Percentiles rank a stretch among this genome's conserved stretches.
These are phyloP conservation scores for Pseudogymnoascus sp. DNA, from an alignment of 2,329 filamentous ascomycete species.

Conservation along the genomic window DNA sequence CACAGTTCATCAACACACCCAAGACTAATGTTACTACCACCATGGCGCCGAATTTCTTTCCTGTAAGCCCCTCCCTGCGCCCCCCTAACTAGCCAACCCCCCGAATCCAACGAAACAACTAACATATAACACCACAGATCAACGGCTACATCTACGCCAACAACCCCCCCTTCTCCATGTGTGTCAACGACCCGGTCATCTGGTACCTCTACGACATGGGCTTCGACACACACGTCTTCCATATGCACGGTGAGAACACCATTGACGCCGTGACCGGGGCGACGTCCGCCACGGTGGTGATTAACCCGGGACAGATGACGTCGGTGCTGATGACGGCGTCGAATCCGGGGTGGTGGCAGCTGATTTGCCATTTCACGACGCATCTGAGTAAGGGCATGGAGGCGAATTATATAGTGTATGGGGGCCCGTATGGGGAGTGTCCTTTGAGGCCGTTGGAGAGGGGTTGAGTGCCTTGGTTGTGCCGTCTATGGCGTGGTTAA, in stretches of 20 bases:
- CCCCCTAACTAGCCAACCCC: background rate
- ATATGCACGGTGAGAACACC: conserved; percentile 26
- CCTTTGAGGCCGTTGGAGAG: background rate
- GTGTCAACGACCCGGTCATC: conserved; percentile 25
- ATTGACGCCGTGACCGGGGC: conserved; percentile 14
- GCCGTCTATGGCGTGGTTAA: too few relatives aligned
- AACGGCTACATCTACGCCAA: conserved; percentile 27
- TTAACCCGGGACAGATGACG: conserved; percentile 24
- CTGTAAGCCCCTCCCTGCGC: background rate
- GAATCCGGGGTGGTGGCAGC: conserved; percentile 14
- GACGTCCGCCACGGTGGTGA: conserved; percentile 7
- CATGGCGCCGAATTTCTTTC: background rate
- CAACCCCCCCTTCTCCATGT: conserved; percentile 26
- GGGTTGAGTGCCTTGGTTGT: too few relatives aligned
- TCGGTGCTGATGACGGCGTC: conserved; percentile 25
- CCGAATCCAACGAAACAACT: background rate
- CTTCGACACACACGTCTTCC: conserved; percentile 24
- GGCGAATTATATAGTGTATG: background rate
- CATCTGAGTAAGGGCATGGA: conserved; percentile 11
- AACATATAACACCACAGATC: conserved; percentile 11
- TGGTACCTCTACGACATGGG: conserved; percentile 25
- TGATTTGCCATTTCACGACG: conserved; percentile 9
- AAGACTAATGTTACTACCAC: background rate
- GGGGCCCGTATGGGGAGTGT: background rate
- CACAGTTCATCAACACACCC: background rate